Conservation (phyloP, 768 basidiomycete species). For the Calocybe indica region DNA sequence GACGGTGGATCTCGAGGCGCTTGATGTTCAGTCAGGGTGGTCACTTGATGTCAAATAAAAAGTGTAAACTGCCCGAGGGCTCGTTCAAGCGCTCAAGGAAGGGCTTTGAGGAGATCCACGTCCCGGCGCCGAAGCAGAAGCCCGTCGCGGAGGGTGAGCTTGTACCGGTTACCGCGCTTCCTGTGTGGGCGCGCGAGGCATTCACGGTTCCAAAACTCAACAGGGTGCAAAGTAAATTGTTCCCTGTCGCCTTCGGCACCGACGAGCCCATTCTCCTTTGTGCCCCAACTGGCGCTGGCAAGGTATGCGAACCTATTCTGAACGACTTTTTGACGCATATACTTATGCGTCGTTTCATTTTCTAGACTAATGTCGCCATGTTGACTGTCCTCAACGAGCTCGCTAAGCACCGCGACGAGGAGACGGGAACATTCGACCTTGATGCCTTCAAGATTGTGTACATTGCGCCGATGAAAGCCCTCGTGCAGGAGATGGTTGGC, state of each 20-base stretch:
- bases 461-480: conserved; percentile 98
- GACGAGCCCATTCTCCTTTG: conserved; percentile 95
- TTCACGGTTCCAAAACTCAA: conserved; percentile 83
- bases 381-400: conserved; percentile 91
- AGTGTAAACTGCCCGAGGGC: conserved; percentile 94
- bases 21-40: conserved; percentile 98
- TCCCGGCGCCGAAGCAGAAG: conserved; percentile 86
- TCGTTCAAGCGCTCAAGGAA: conserved; percentile 96
- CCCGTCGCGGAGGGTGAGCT: conserved; percentile 56
- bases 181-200: conserved; percentile 82
- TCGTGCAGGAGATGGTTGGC: conserved; percentile 98
- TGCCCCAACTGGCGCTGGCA: conserved; percentile 97
- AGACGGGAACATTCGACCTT: conserved; percentile 74
- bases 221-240: conserved; percentile 89
- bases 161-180: conserved; percentile 68
- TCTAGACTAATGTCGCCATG: conserved; percentile 96
- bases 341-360: conserved; percentile 10
- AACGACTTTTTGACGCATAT: not conserved
- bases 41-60: conserved; percentile 98
- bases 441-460: conserved; percentile 96
- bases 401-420: conserved; percentile 78
- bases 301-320: conserved; percentile 51
- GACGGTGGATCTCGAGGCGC: conserved; percentile 83
- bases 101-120: conserved; percentile 97
- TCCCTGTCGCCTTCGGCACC: conserved; percentile 87